Evolutionary conservation across 2,329 filamentous ascomycete species (phyloP), one percentile per base, ranked within the genome.

Genomic region (Oidium heveae): DNA sequence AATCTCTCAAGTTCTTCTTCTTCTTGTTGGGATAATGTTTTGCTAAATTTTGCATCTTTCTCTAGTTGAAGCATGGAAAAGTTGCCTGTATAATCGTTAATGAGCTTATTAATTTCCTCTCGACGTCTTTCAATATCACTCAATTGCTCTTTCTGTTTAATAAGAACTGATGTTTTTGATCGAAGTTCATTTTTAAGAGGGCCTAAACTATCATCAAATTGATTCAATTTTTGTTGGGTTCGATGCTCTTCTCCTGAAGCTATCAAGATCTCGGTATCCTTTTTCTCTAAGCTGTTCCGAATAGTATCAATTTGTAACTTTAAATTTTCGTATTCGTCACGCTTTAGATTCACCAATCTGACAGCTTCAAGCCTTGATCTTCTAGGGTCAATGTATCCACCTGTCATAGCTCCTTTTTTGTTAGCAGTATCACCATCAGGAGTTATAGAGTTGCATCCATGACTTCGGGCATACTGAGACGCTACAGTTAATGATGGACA

Each of bases 371-470:
- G 73, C 22, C 89, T 82, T 1, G 89, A 96, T 60, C 81, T 82
- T 36, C 84, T 77, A 12, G 84, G 78, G 64, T 98, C 91, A 58
- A 94, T 83, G 64, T 83, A 98, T 62, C 91, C 91, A 72, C 91
- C 91, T 52, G 87, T 95, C 71, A 98, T 79, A 15, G 88, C 89
- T 68, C 91, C 91, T 61, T 89, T 84, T 70, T 93, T 94, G 69
- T 95, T 93, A 1, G 87, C 88, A 34, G 86, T 86, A 67, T 96
- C 89, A 66, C 91, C 91, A 56, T 96, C 88, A 3, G 86, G 84
- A 0, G 91, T 98, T 60, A 98, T 94, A 36, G 86, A 88, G 62
- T 87, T 87, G 24, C 96, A 80, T 18, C 84, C 84, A 63, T 96
- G 89, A 62, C 84, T 94, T 63, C 89, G 79, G 22, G 91, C 86